phyloP scores from a whole-genome alignment of 192 early-diverging fungal species.

The Anaeromyces robustus region DNA sequence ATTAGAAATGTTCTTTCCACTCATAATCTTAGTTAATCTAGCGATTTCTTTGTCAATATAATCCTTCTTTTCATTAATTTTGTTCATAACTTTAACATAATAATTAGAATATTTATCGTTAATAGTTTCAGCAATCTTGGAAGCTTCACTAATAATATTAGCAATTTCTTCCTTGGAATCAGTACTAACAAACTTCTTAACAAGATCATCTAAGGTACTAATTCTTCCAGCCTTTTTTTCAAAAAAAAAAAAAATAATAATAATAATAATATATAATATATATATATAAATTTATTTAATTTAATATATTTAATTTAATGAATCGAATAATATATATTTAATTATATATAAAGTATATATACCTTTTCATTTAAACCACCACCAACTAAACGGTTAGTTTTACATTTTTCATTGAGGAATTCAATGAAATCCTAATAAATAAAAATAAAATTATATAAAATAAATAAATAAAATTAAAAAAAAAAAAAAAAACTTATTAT shows the following conservation, averaged over 20 bases:
- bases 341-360: conserved; percentile 3
- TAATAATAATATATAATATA: neutral
- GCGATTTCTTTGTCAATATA: conserved; percentile 66
- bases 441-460: neutral
- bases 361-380: conserved; percentile 50
- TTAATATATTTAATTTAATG: conserved; percentile 14
- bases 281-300: conserved; percentile 3
- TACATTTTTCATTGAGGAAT: conserved; percentile 74
- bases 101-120: conserved; percentile 49
- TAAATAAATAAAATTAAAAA: too few species aligned
- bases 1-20: conserved; percentile 41
- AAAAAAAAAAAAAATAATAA: neutral
- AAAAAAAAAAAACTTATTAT: too few species aligned
- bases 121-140: conserved; percentile 9
- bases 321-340: too few species aligned
- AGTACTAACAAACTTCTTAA: conserved; percentile 41
- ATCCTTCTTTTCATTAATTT: conserved; percentile 41
- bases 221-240: conserved; percentile 36
- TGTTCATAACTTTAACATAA: conserved; percentile 87
- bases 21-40: conserved; percentile 64
- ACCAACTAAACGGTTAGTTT: conserved; percentile 53
- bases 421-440: conserved; percentile 35
- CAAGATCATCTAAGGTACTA: conserved; percentile 36
- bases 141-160: conserved; percentile 21
- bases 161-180: conserved; percentile 19